Evolutionary conservation across 768 basidiomycete species (phyloP).

Genomic region (Porphyrellus cyaneotinctus): DNA sequence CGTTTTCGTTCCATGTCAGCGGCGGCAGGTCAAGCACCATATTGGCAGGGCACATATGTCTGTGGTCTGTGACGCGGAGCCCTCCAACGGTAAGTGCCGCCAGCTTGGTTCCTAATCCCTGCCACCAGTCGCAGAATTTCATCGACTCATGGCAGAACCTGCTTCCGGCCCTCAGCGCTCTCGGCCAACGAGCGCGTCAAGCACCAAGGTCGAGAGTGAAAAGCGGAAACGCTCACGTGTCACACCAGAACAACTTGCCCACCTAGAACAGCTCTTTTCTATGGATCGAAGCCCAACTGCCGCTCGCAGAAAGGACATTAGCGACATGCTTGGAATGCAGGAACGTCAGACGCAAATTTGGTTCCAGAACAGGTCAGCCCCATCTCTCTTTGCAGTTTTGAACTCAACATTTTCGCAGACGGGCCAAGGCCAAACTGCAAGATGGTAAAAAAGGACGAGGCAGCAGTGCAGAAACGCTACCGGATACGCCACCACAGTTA

Average conservation of each 20-base stretch:
- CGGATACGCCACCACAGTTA: conserved; percentile 50
- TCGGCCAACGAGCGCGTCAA: conserved; percentile 23
- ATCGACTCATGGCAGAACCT: conserved; percentile 29
- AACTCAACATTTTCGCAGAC: conserved; percentile 38
- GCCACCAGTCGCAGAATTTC: conserved; percentile 22
- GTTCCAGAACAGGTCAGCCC: conserved; percentile 71
- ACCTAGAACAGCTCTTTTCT: conserved; percentile 68
- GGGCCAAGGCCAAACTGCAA: conserved; percentile 76
- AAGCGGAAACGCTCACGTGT: conserved; percentile 76
- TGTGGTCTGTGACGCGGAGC: conserved; percentile 21
- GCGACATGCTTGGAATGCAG: conserved; percentile 71
- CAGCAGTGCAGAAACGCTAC: conserved; percentile 36
- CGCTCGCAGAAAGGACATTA: conserved; percentile 66
- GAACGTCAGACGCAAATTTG: conserved; percentile 88
- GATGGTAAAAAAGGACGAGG: conserved; percentile 50
- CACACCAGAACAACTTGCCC: conserved; percentile 73
- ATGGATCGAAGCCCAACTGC: conserved; percentile 70
- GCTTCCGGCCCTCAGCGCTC: conserved; percentile 36
- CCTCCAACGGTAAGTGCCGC: conserved; percentile 16
- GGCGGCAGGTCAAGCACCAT: conserved; percentile 19
- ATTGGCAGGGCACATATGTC: conserved; percentile 26
- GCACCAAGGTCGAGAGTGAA: conserved; percentile 41
- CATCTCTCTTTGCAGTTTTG: not conserved
- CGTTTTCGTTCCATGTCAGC: conserved; percentile 31
- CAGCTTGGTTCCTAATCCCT: conserved; percentile 27